phyloP scores from a whole-genome alignment of 106 monocot species.

The Xerophyta viscosa region DNA sequence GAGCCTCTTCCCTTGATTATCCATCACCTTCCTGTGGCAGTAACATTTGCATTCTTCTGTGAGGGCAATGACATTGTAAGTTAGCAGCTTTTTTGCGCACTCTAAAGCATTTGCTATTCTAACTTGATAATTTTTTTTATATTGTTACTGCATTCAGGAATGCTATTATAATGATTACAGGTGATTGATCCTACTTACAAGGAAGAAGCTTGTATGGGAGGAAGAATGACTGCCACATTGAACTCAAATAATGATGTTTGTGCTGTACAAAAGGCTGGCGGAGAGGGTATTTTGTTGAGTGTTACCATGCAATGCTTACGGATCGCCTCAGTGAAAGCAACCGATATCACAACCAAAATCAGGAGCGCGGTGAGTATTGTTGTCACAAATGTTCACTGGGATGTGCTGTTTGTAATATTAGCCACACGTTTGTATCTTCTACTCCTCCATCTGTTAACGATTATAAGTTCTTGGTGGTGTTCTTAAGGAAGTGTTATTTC shows the following conservation, averaged over 20 bases:
- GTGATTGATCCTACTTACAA: slow-evolving; percentile 80
- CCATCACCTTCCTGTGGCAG: slow-evolving; percentile 90
- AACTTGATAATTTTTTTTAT: not conserved
- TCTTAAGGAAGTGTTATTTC: too few relatives aligned
- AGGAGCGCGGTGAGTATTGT: slow-evolving; percentile 66
- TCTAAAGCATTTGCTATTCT: not conserved
- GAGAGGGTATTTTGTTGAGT: slow-evolving; percentile 54
- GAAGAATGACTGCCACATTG: slow-evolving; percentile 81
- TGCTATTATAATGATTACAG: slow-evolving; percentile 15
- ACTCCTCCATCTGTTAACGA: too few relatives aligned
- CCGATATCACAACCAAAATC: slow-evolving; percentile 79
- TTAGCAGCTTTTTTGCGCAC: not conserved
- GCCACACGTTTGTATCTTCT: too few relatives aligned
- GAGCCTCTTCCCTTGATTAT: slow-evolving; percentile 81
- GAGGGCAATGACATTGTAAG: slow-evolving; percentile 83
- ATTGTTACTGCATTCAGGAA: not conserved
- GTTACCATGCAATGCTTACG: slow-evolving; percentile 70
- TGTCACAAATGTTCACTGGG: too few relatives aligned
- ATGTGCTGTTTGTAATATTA: too few relatives aligned
- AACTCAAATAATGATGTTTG: slow-evolving; percentile 90
- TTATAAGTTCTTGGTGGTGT: too few relatives aligned
- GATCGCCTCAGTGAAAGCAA: slow-evolving; percentile 69
- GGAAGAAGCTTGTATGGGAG: slow-evolving; percentile 82
- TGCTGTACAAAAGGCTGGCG: slow-evolving; percentile 89
- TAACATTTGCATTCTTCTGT: slow-evolving; percentile 87